These are phyloP conservation scores for Leccinellum albellum DNA, from an alignment of 768 basidiomycete species.

Conservation along the genomic window DNA sequence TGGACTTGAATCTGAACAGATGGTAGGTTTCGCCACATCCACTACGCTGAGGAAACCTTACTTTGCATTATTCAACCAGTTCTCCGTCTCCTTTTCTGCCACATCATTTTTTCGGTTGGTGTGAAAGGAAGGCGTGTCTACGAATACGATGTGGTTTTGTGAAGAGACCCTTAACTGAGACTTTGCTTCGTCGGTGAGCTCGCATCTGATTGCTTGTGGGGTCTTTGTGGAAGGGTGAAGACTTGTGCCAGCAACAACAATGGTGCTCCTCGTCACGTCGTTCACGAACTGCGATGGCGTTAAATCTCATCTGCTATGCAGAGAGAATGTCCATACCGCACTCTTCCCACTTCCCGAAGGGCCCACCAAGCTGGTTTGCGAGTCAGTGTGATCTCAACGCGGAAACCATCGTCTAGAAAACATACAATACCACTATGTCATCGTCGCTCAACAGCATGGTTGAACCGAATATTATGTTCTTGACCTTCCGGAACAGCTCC, in stretches of 20 bases:
- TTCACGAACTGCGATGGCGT: slow-evolving; percentile 7
- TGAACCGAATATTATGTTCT: neutral
- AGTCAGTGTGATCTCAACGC: neutral
- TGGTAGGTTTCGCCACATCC: neutral
- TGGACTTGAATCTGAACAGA: slow-evolving; percentile 7
- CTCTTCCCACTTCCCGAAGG: slow-evolving; percentile 21
- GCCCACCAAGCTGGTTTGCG: slow-evolving; percentile 13
- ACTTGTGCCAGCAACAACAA: neutral
- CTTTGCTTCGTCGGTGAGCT: neutral
- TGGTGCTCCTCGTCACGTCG: neutral
- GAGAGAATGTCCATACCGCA: slow-evolving; percentile 4
- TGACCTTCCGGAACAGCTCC: neutral
- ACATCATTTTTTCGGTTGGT: neutral
- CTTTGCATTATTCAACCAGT: slow-evolving; percentile 9
- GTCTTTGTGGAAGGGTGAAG: neutral
- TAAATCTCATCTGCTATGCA: neutral
- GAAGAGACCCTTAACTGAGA: neutral
- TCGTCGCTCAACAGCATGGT: neutral
- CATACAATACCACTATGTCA: neutral
- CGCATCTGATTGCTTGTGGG: slow-evolving; percentile 13
- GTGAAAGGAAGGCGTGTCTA: slow-evolving; percentile 22
- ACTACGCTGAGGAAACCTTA: neutral
- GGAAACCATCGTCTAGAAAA: neutral
- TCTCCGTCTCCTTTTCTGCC: neutral
- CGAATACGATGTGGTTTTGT: slow-evolving; percentile 15